Evolutionary conservation across 139 green algal genomes (phyloP), one percentile per base, ranked within the genome.

Genomic region (Chlamydomonas schloesseri): DNA sequence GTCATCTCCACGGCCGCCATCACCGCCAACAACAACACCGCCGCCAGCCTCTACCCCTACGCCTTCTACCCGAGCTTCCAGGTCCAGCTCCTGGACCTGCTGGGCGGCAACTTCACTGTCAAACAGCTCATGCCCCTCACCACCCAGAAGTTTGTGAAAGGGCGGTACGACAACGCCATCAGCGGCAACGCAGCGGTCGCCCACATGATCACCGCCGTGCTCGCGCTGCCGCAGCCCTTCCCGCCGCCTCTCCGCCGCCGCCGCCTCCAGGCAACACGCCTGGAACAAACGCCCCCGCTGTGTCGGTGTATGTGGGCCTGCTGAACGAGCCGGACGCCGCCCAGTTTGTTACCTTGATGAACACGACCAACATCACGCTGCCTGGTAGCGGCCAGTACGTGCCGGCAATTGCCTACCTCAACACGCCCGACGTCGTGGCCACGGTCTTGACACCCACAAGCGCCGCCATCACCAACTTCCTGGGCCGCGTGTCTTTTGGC

Each of bases 181-280:
- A 50, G 42, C 42, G 42, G 42, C 42, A 50, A 50, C 42, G 8
- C 42, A 5, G 20, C 37, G 28, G 20, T 73, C 28, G 76, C 76
- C 3, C 76, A 83, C 58, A 73, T 83, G 60, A 62, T 73, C 36
- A 64, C 15, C 34, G 28, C 24, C 34, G 75, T 82, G 28, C 36
- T 71, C 11, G 6, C 21, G 5, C 20, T 82, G 14, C 75, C 75
- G 10, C 15, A 21, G 6, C 62, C 62, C 34, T 9, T 34, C 2
- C 57, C 75, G 23, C 75, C 75, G 60, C 60, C 76, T 36, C 76
- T 60, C 76, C 76, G 9, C 76, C 76, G 29, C 76, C 76, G 15
- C 76, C 76, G 26, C 76, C 76, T 3, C 37, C 58, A 18, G 60
- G 42, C 33, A 62, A 62, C 60, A 62, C 69, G 57, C 15, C 57